Evolutionary conservation across 1,284 basidiomycete genomes (phyloP).

Genomic region (Apiotrichum siamense): DNA sequence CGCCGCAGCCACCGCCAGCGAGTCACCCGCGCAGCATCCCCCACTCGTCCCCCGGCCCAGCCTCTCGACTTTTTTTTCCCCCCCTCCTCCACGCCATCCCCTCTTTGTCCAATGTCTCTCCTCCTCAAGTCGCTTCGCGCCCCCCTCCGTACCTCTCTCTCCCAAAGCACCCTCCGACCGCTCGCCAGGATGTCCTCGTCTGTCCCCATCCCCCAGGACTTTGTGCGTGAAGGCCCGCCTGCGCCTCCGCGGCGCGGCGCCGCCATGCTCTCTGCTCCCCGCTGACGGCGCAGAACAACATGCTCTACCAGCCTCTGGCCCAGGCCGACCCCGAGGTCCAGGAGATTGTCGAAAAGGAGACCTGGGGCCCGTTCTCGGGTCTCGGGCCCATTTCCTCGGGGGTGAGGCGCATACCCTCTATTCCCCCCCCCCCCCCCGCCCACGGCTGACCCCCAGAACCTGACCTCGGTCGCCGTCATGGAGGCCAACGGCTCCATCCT

Average conservation of each 20-base stretch:
- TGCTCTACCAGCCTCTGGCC: conserved; percentile 76
- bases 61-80: conserved; percentile 11
- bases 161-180: conserved; percentile 17
- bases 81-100: conserved; percentile 7
- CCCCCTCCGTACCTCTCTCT: conserved; percentile 22
- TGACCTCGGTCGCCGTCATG: conserved; percentile 90
- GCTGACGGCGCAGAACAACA: conserved; percentile 64
- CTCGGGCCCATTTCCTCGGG: conserved; percentile 58
- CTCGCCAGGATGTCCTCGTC: conserved; percentile 46
- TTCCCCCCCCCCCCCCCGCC: not conserved
- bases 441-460: conserved; percentile 57
- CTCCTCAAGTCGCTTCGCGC: conserved; percentile 12
- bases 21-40: not conserved
- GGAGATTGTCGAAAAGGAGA: conserved; percentile 98
- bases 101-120: conserved; percentile 21
- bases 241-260: no score
- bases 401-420: conserved; percentile 26
- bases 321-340: conserved; percentile 92
- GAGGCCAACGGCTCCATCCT: conserved; percentile 98
- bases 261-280: no score
- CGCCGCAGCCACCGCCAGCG: not conserved
- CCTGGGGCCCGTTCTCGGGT: conserved; percentile 95
- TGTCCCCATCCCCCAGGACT: conserved; percentile 51
- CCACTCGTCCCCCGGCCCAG: not conserved
- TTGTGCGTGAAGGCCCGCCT: conserved; percentile 35